Evolutionary conservation across 208 protist genomes (phyloP).

Genomic region (Endotrypanum monterogeii): DNA sequence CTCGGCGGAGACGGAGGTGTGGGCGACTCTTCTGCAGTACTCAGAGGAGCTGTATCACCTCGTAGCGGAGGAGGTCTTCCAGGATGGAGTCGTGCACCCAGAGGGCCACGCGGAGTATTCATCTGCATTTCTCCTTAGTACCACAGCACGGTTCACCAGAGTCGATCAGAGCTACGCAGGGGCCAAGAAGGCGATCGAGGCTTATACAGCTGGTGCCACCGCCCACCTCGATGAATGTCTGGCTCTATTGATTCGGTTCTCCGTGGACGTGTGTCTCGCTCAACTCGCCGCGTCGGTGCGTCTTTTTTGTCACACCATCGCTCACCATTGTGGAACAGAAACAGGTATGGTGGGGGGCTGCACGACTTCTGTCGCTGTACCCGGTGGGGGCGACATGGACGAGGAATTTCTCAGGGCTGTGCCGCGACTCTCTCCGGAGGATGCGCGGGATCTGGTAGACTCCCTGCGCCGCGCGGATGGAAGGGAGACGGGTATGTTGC

Average conservation of each 20-base stretch:
- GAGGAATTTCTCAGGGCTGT: not conserved
- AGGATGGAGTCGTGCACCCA: not conserved
- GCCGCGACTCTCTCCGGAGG: slow-evolving; percentile 16
- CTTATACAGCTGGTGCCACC: slow-evolving; percentile 1
- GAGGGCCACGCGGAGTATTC: not conserved
- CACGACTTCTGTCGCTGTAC: not conserved
- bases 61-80: slow-evolving; percentile 46
- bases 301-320: slow-evolving; percentile 14
- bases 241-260: slow-evolving; percentile 28
- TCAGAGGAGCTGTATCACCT: slow-evolving; percentile 40
- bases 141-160: slow-evolving; percentile 52
- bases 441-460: slow-evolving; percentile 10
- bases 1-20: slow-evolving; percentile 48
- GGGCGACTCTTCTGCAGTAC: slow-evolving; percentile 47
- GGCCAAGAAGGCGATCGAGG: slow-evolving; percentile 28
- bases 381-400: not conserved
- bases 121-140: slow-evolving; percentile 24
- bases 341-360: not conserved
- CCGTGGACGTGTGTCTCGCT: slow-evolving; percentile 20
- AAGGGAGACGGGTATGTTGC: not conserved
- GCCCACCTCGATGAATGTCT: slow-evolving; percentile 23
- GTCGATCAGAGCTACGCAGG: slow-evolving; percentile 60
- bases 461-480: not conserved
- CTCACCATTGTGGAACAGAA: slow-evolving; percentile 3
- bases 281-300: slow-evolving; percentile 26